These are phyloP conservation scores for Citrus medica DNA, from an alignment of 345 rosid species.

Conservation along the genomic window DNA sequence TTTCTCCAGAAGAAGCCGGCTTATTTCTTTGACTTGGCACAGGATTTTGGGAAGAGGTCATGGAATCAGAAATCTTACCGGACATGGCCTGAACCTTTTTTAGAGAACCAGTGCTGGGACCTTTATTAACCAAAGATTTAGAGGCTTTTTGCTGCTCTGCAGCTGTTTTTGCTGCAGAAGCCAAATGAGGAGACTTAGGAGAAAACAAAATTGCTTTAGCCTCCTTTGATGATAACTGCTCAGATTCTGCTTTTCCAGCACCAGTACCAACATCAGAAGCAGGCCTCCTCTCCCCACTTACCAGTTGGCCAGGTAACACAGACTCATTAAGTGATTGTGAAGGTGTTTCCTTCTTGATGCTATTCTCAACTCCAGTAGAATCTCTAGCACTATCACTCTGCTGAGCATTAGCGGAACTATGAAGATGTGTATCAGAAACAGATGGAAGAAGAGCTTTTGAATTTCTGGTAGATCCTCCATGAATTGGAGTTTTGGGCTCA, in stretches of 20 bases:
- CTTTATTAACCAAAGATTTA: constrained; percentile 37
- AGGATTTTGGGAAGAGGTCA: constrained; percentile 43
- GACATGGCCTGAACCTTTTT: constrained; percentile 45
- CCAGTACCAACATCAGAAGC: constrained; percentile 25
- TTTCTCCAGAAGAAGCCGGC: constrained; percentile 47
- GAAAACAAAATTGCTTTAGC: constrained; percentile 38
- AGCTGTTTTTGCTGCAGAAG: constrained; percentile 27
- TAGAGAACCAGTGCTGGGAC: constrained; percentile 33
- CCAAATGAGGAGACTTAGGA: constrained; percentile 50
- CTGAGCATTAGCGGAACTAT: constrained; percentile 24
- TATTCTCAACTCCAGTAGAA: constrained; percentile 31
- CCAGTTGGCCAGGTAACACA: constrained; percentile 25
- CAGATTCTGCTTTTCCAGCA: constrained; percentile 39
- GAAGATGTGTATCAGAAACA: constrained; percentile 27
- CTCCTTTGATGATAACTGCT: constrained; percentile 34
- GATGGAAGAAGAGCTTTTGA: constrained; percentile 27
- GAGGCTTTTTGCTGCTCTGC: constrained; percentile 40
- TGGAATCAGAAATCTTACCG: constrained; percentile 38
- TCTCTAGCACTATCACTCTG: constrained; percentile 29
- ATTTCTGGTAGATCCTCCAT: constrained; percentile 46
- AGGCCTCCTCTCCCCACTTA: constrained; percentile 30
- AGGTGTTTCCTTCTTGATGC: constrained; percentile 26
- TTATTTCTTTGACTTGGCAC: constrained; percentile 40
- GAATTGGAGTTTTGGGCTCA: constrained; percentile 83
- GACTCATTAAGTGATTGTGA: constrained; percentile 28